Evolutionary conservation across 495 filamentous ascomycete genomes (phyloP).

Genomic region (Staphylotrichum longicolle): DNA sequence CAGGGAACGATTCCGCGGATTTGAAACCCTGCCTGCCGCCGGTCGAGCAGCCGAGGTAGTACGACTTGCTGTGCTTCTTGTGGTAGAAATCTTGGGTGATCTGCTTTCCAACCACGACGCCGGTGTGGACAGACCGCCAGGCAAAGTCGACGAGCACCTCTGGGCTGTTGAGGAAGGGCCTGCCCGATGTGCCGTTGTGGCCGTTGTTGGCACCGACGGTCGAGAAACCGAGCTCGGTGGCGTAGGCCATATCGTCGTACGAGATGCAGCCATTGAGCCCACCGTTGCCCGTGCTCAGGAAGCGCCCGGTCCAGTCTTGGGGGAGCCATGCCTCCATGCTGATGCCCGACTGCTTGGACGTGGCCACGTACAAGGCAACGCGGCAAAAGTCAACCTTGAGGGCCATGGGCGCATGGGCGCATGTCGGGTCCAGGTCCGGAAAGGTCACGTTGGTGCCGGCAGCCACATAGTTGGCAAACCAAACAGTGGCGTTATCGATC

Average conservation of each 20-base stretch:
- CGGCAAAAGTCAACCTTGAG: conserved; percentile 8
- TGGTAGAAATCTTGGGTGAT: conserved; percentile 47
- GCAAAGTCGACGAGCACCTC: conserved; percentile 39
- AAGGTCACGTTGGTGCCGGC: conserved; percentile 7
- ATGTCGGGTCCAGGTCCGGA: background rate
- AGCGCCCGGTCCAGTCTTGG: conserved; percentile 9
- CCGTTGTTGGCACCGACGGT: conserved; percentile 13
- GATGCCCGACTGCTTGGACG: conserved; percentile 5
- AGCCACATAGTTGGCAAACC: conserved; percentile 1
- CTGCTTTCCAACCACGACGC: conserved; percentile 44
- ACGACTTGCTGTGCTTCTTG: conserved; percentile 43
- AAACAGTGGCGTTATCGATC: conserved; percentile 3
- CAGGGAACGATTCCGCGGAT: conserved; percentile 51
- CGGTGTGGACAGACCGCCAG: conserved; percentile 53
- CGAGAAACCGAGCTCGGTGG: conserved; percentile 1
- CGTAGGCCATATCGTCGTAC: conserved; percentile 7
- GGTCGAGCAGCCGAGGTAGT: conserved; percentile 58
- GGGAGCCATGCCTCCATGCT: conserved; percentile 12
- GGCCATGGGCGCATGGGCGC: background rate
- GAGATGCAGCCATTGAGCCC: conserved; percentile 5
- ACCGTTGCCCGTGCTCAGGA: conserved; percentile 11
- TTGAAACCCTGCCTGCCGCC: conserved; percentile 59
- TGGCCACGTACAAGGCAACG: conserved; percentile 3
- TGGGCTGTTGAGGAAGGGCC: conserved; percentile 1
- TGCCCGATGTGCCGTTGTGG: conserved; percentile 8